Evolutionary conservation across 768 basidiomycete species (phyloP), one percentile per base, ranked within the genome.

Genomic region (Amanita rimosa): DNA sequence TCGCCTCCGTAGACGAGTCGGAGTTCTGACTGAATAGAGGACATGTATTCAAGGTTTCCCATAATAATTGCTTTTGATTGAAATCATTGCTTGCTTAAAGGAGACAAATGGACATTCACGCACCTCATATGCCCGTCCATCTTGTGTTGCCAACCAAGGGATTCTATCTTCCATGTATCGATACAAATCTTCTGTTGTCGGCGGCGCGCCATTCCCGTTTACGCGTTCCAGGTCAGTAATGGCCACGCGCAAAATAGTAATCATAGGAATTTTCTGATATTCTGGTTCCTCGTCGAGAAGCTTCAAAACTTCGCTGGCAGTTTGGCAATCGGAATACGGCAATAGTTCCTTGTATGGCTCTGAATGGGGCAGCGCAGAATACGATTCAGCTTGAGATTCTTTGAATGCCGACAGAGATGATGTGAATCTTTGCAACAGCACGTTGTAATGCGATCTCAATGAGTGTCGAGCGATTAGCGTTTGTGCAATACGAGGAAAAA

Each of bases 231-330:
- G 67, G 41, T 80, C 80, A 26, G 68, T 63, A 36, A 87, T 64
- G 2, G 72, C 79, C 55, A 81, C 85, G 7, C 85, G 76, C 33
- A 88, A 66, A 6, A 86, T 62, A 1, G 81, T 78, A 4, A 78
- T 53, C 7, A 70, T 65, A 2, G 79, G 72, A 5, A 83, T 59
- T 7, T 62, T 63, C 1, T 57, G 37, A 42, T 65, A 54, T 7
- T 63, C 59, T 4, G 56, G 49, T 21, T 61, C 55, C 17, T 63
- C 61, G 10, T 55, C 57, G 11, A 63, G 49, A 16, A 59, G 42
- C 14, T 63, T 61, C 3, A 76, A 51, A 9, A 72, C 55, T 26
- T 71, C 70, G 33, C 74, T 63, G 17, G 85, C 53, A 2, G 72
- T 66, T 39, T 67, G 64, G 48, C 72, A 83, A 4, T 62, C 57